Percentiles rank a stretch among this genome's conserved stretches.
Conservation (phyloP, 495 filamentous ascomycete species). For the Hyaloscypha variabilis region DNA sequence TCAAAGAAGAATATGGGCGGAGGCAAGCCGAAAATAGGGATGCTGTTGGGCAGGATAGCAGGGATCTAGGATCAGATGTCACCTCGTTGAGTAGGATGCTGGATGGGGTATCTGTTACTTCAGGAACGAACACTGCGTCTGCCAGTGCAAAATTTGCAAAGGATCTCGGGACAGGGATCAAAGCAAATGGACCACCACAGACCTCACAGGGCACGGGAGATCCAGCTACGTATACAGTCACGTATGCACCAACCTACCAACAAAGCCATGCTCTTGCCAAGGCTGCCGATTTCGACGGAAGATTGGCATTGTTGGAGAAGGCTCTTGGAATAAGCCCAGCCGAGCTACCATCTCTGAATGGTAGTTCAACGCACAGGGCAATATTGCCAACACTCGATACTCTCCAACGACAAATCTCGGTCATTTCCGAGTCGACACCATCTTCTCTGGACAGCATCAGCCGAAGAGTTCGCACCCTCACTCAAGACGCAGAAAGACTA, state of each 20-base stretch:
- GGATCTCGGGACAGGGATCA: conserved; percentile 26
- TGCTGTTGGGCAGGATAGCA: conserved; percentile 32
- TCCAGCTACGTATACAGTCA: conserved; percentile 51
- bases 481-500: conserved; percentile 78
- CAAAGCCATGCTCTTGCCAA: conserved; percentile 71
- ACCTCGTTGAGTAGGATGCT: conserved; percentile 67
- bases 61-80: conserved; percentile 36
- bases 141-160: conserved; percentile 23
- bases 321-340: conserved; percentile 76
- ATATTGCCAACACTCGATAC: conserved; percentile 79
- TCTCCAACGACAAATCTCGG: conserved; percentile 72
- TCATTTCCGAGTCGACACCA: conserved; percentile 63
- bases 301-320: conserved; percentile 77
- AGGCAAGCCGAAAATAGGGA: conserved; percentile 43
- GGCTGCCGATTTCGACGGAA: conserved; percentile 84
- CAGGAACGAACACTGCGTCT: conserved; percentile 34
- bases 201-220: conserved; percentile 20
- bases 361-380: conserved; percentile 58
- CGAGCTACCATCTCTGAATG: conserved; percentile 63
- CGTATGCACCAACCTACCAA: conserved; percentile 58
- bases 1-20: conserved; percentile 66
- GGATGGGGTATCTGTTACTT: conserved; percentile 49
- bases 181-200: conserved; percentile 29
- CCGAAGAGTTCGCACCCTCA: conserved; percentile 71
- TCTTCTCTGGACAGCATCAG: conserved; percentile 75